Evolutionary conservation across 331 rosid genomes (phyloP).

Genomic region (Stylosanthes scabra): DNA sequence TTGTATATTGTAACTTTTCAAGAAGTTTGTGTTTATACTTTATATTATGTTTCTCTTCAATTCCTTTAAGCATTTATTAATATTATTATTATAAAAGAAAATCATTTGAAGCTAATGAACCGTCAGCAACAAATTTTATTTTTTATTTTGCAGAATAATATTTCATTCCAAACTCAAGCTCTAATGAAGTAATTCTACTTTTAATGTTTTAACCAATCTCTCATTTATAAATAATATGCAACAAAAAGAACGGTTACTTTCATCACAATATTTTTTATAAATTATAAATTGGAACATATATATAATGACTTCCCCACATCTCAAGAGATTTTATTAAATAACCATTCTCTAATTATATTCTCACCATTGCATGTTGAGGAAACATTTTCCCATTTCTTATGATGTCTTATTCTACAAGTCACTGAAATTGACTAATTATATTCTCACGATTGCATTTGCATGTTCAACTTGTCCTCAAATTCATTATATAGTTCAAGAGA

Average conservation of each 20-base stretch:
- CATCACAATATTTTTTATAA: background rate
- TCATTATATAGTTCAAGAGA: background rate
- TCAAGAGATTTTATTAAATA: background rate
- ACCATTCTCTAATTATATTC: too few species aligned
- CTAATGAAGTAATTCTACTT: background rate
- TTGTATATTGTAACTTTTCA: too few species aligned
- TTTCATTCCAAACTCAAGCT: background rate
- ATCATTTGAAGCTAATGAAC: background rate
- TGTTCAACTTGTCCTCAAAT: background rate
- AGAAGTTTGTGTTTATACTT: background rate
- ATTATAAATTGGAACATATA: conserved; percentile 17
- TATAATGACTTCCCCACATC: conserved; percentile 16
- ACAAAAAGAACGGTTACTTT: conserved; percentile 3
- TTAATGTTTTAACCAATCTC: background rate
- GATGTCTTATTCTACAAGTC: background rate
- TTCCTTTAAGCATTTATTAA: background rate
- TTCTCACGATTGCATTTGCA: background rate
- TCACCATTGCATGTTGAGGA: background rate
- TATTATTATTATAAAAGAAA: too few species aligned
- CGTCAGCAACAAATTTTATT: background rate
- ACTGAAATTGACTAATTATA: background rate
- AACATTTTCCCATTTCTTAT: background rate
- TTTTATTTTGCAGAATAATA: too few species aligned
- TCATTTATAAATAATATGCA: conserved; percentile 4
- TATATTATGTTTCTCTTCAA: too few species aligned